phyloP scores from a whole-genome alignment of 2,329 filamentous ascomycete species.

The Pseudogymnoascus sp. region DNA sequence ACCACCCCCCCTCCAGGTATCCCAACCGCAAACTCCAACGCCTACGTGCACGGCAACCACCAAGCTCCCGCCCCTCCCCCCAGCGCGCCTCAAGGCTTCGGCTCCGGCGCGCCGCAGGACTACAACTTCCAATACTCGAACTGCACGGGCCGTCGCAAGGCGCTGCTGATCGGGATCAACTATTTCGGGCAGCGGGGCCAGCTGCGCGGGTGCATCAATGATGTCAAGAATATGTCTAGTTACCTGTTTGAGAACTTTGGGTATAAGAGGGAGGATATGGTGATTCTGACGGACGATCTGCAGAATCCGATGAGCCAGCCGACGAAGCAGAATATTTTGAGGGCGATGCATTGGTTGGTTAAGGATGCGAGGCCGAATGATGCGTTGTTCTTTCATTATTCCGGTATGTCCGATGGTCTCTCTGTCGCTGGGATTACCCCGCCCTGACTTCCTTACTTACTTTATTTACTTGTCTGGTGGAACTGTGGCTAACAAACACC shows the following conservation, averaged over 20 bases:
- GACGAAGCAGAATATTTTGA: slow-evolving; percentile 87
- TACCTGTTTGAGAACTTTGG: slow-evolving; percentile 86
- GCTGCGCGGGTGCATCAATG: slow-evolving; percentile 90
- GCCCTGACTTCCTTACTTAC: not conserved
- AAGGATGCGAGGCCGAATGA: slow-evolving; percentile 90
- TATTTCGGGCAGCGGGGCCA: slow-evolving; percentile 91
- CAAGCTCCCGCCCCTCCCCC: slow-evolving; percentile 63
- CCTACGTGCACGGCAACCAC: slow-evolving; percentile 49
- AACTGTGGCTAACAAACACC: too few relatives aligned
- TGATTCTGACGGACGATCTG: slow-evolving; percentile 91
- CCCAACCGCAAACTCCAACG: slow-evolving; percentile 42
- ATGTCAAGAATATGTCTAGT: slow-evolving; percentile 96
- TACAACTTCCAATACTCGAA: slow-evolving; percentile 89
- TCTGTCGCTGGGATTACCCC: too few relatives aligned
- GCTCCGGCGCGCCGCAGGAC: slow-evolving; percentile 68
- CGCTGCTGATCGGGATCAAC: slow-evolving; percentile 88
- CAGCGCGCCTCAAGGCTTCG: slow-evolving; percentile 61
- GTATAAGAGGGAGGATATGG: slow-evolving; percentile 95
- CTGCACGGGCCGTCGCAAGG: slow-evolving; percentile 83
- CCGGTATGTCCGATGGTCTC: slow-evolving; percentile 48
- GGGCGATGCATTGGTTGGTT: slow-evolving; percentile 96
- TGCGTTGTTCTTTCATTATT: slow-evolving; percentile 96
- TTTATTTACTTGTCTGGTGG: too few relatives aligned
- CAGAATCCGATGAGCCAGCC: slow-evolving; percentile 96
- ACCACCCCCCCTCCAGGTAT: slow-evolving; percentile 26